These are phyloP conservation scores for Boletus coccyginus DNA, from an alignment of 768 basidiomycete genomes.

Conservation along the genomic window DNA sequence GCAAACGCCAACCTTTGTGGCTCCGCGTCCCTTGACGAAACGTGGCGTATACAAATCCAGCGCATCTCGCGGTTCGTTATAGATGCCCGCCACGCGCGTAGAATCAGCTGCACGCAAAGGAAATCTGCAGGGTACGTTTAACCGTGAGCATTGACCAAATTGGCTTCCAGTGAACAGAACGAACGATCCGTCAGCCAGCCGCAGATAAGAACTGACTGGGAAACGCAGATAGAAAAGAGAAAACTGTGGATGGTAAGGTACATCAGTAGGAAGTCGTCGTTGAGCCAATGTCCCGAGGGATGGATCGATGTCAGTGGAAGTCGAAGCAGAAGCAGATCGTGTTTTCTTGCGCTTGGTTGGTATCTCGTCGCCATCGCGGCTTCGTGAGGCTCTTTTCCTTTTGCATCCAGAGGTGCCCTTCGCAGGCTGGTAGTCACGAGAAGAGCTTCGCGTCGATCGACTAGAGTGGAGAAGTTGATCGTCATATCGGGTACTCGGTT, in stretches of 20 bases:
- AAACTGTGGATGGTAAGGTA: constrained; percentile 50
- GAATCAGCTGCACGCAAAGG: constrained; percentile 14
- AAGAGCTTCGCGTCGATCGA: constrained; percentile 1
- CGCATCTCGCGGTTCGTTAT: constrained; percentile 57
- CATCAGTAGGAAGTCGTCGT: constrained; percentile 50
- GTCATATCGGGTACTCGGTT: not conserved
- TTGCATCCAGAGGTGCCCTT: constrained; percentile 13
- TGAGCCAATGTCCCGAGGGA: constrained; percentile 10
- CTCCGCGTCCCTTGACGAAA: constrained; percentile 67
- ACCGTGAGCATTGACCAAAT: not conserved
- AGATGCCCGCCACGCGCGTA: constrained; percentile 35
- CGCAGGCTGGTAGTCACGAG: constrained; percentile 17
- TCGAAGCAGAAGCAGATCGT: not conserved
- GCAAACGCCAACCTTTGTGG: constrained; percentile 70
- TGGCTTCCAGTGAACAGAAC: constrained; percentile 13
- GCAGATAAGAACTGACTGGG: constrained; percentile 58
- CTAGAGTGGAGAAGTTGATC: not conserved
- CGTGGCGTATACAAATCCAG: constrained; percentile 79
- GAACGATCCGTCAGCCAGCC: constrained; percentile 39
- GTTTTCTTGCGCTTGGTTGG: constrained; percentile 13
- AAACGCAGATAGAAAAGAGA: constrained; percentile 70
- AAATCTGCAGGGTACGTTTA: constrained; percentile 13
- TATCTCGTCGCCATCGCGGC: constrained; percentile 10
- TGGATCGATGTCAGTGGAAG: not conserved
- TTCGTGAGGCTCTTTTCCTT: constrained; percentile 14